Evolutionary conservation across 768 basidiomycete genomes (phyloP).

Genomic region (Pisolithus marmoratus): DNA sequence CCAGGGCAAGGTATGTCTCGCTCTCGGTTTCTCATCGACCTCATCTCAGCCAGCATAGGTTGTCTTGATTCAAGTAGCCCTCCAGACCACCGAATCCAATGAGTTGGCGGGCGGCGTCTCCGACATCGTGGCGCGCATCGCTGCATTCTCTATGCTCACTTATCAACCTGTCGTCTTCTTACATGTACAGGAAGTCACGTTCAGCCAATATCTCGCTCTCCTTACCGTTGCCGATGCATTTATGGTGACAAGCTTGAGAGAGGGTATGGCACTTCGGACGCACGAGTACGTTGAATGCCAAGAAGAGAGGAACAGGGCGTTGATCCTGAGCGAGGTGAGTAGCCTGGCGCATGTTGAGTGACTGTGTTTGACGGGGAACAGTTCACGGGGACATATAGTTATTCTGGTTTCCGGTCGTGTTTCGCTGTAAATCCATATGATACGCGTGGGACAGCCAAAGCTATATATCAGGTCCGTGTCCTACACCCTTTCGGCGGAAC

Average conservation of each 20-base stretch:
- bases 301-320: slow-evolving; percentile 56
- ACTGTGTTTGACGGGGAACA: slow-evolving; percentile 18
- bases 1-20: slow-evolving; percentile 56
- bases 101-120: slow-evolving; percentile 69
- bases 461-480: slow-evolving; percentile 48
- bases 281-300: slow-evolving; percentile 88
- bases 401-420: slow-evolving; percentile 82
- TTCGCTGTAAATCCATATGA: slow-evolving; percentile 88
- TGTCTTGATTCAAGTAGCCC: slow-evolving; percentile 81
- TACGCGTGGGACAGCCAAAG: slow-evolving; percentile 71
- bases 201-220: slow-evolving; percentile 81
- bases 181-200: slow-evolving; percentile 83
- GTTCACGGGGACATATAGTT: slow-evolving; percentile 85
- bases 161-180: slow-evolving; percentile 86
- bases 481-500: not conserved
- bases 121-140: slow-evolving; percentile 68
- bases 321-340: slow-evolving; percentile 73
- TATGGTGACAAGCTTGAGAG: slow-evolving; percentile 74
- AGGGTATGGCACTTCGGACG: slow-evolving; percentile 80
- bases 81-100: slow-evolving; percentile 74
- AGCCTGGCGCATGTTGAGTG: not conserved
- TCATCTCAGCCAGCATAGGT: slow-evolving; percentile 34
- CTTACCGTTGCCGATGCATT: slow-evolving; percentile 82
- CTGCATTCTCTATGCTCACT: slow-evolving; percentile 75
- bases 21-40: not conserved